Evolutionary conservation across 1,284 basidiomycete species (phyloP), one percentile per base, ranked within the genome.

Genomic region (Ganoderma lingzhi): DNA sequence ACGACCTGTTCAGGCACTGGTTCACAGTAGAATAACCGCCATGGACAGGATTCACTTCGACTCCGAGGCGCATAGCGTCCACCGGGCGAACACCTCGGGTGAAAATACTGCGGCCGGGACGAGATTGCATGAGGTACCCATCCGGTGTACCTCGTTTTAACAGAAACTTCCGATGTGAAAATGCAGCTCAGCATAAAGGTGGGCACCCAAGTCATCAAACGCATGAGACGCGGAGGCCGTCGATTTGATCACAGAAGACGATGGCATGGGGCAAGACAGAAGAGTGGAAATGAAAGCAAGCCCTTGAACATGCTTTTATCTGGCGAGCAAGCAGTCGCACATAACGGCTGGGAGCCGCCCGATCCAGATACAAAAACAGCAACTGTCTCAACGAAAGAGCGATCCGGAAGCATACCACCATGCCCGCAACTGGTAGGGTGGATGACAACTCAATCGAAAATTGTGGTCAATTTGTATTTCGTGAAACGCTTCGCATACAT

Each of bases 201-300:
- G 30, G 30, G 19, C 15, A 37, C 8, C 5, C 17, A 30, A 61
- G 15, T 9, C 23, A 42, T 42, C 28, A 61, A 19, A 39, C 19
- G 17, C 37, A 59, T 59, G 56, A n/a, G 30, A 23, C 19, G 6
- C n/a, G 19, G 45, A 37, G 17, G 12, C 9, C 6, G 56, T 59
- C 35, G 56, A 23, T 23, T 39, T 59, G 56, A 59, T 59, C 56
- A 59, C 35, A 59, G 56, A 59, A 59, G 56, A 39, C 56, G 17
- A 35, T 12, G 35, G 35, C 35, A n/a, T 37, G 32, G 56, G 19
- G 56, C 32, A 8, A 59, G 10, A 39, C 19, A 39, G 35, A 59
- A 39, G 35, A 37, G 32, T 61, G 37, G 37, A 61, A 61, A 42
- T 41, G 39, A 42, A 28, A 61, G 8, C 56, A 59, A 30, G 53